Percentiles rank a stretch among this genome's conserved stretches.
These are phyloP conservation scores for Suillus spraguei DNA, from an alignment of 768 basidiomycete genomes.

Conservation along the genomic window DNA sequence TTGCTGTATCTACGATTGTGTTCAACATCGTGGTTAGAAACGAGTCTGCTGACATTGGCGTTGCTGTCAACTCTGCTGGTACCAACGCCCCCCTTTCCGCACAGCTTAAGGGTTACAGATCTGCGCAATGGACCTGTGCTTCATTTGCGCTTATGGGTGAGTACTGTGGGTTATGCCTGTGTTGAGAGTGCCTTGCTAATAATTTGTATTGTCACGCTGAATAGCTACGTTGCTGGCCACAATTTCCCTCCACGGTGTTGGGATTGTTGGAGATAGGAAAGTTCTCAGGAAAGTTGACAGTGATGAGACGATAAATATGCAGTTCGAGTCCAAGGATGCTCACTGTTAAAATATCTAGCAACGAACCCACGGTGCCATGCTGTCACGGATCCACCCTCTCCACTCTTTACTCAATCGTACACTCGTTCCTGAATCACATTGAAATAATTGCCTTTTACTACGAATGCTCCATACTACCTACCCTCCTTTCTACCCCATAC, in stretches of 20 bases:
- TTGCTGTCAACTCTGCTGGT: slow-evolving; percentile 28
- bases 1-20: slow-evolving; percentile 73
- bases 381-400: neutral
- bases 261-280: slow-evolving; percentile 40
- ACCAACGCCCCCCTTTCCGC: slow-evolving; percentile 36
- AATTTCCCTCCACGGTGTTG: slow-evolving; percentile 42
- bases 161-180: slow-evolving; percentile 16
- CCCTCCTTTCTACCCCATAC: neutral
- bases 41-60: slow-evolving; percentile 34
- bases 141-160: slow-evolving; percentile 59
- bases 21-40: slow-evolving; percentile 52
- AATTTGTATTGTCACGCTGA: neutral
- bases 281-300: slow-evolving; percentile 13
- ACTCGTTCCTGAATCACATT: neutral
- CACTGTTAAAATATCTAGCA: neutral
- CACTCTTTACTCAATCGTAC: neutral
- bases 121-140: slow-evolving; percentile 67
- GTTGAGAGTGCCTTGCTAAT: slow-evolving; percentile 2
- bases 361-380: neutral
- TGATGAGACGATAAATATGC: slow-evolving; percentile 25
- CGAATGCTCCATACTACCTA: neutral
- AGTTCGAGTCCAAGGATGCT: neutral
- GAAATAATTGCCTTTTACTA: neutral
- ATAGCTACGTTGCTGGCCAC: slow-evolving; percentile 35
- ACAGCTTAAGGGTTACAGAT: slow-evolving; percentile 54